phyloP scores from a whole-genome alignment of 2,329 filamentous ascomycete genomes.

The Fusarium papillatum region DNA sequence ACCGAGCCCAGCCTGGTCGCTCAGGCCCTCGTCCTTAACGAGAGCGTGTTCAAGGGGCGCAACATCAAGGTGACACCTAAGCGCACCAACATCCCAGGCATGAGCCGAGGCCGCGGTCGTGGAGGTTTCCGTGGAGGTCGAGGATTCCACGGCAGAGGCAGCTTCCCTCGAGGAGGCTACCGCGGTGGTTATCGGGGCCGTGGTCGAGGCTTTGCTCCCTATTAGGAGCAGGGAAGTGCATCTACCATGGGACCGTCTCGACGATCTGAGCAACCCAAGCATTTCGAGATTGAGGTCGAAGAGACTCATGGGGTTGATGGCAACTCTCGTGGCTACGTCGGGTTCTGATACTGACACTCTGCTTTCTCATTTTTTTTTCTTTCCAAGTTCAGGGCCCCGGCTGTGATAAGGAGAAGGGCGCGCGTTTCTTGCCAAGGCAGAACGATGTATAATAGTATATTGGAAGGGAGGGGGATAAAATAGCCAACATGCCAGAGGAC shows the following conservation, averaged over 20 bases:
- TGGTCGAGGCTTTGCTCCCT: slow-evolving; percentile 74
- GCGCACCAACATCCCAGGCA: slow-evolving; percentile 95
- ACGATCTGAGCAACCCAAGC: slow-evolving; percentile 32
- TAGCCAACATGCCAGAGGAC: slow-evolving; percentile 29
- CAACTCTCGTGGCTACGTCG: slow-evolving; percentile 21
- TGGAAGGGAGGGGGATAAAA: slow-evolving; percentile 24
- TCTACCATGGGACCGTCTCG: slow-evolving; percentile 31
- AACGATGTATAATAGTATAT: slow-evolving; percentile 37
- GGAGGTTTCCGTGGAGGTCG: slow-evolving; percentile 56
- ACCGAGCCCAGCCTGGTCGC: slow-evolving; percentile 93
- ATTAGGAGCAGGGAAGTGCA: slow-evolving; percentile 62
- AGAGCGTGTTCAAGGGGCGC: slow-evolving; percentile 94
- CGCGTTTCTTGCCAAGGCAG: slow-evolving; percentile 23
- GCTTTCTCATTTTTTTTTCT: slow-evolving; percentile 7
- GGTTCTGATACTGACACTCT: slow-evolving; percentile 16
- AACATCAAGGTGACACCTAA: slow-evolving; percentile 97
- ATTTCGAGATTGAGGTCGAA: slow-evolving; percentile 44
- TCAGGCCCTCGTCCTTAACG: slow-evolving; percentile 94
- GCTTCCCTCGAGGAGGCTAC: slow-evolving; percentile 64
- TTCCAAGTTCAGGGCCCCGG: slow-evolving; percentile 22
- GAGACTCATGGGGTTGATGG: slow-evolving; percentile 35
- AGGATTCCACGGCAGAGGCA: slow-evolving; percentile 67
- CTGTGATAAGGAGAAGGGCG: slow-evolving; percentile 39
- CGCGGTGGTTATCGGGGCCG: slow-evolving; percentile 77
- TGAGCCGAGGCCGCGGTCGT: slow-evolving; percentile 73